Conservation (phyloP, 768 basidiomycete genomes). For the Russula sp. region DNA sequence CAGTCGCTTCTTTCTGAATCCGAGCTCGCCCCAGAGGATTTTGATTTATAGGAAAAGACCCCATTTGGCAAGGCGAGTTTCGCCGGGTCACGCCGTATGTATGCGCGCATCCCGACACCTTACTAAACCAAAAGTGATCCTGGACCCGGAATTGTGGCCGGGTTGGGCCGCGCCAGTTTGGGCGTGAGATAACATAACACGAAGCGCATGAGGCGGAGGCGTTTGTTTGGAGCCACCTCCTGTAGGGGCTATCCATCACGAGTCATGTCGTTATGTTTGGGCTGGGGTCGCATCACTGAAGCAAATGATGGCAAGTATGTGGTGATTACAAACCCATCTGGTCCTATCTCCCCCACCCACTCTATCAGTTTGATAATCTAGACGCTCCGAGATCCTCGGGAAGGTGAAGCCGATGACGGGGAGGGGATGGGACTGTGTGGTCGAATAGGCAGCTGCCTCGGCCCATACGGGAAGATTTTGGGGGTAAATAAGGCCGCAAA, state of each 20-base stretch:
- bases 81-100: conserved; percentile 1
- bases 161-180: background rate
- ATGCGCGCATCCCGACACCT: conserved; percentile 4
- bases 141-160: conserved; percentile 4
- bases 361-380: conserved; percentile 11
- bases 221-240: conserved; percentile 19
- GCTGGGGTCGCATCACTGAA: background rate
- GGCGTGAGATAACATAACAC: conserved; percentile 5
- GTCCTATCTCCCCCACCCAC: background rate
- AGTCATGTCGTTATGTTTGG: background rate
- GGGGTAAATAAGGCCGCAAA: background rate
- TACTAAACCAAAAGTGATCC: conserved; percentile 7
- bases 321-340: conserved; percentile 5
- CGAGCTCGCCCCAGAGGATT: background rate
- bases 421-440: background rate
- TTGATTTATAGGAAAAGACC: background rate
- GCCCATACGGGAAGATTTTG: background rate
- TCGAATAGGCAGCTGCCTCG: background rate
- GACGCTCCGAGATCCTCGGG: conserved; percentile 25
- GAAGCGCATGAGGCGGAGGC: background rate
- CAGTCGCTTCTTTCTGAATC: background rate
- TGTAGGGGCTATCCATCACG: conserved; percentile 10
- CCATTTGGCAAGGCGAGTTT: background rate
- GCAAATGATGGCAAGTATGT: background rate
- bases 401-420: background rate